Evolutionary conservation across 768 basidiomycete genomes (phyloP).

Genomic region (Tricholoma matsutake): DNA sequence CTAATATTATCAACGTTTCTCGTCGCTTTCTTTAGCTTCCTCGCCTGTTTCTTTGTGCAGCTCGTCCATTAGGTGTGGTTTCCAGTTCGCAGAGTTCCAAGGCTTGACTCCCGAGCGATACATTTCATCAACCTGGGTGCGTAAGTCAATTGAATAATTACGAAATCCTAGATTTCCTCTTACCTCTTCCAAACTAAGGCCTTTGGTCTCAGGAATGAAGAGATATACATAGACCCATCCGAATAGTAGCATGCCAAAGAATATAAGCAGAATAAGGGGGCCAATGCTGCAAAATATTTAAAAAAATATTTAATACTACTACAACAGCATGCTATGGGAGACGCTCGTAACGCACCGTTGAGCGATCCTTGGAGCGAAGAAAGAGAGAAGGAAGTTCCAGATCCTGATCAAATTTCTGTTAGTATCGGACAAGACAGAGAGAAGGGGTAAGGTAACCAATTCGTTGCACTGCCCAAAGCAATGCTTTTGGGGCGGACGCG

Average conservation of each 20-base stretch:
- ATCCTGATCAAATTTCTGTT: slow-evolving; percentile 51
- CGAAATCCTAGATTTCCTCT: slow-evolving; percentile 6
- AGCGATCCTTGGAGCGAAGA: slow-evolving; percentile 70
- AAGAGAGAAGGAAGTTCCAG: slow-evolving; percentile 75
- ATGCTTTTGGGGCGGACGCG: slow-evolving; percentile 77
- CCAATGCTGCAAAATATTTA: slow-evolving; percentile 48
- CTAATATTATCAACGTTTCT: no score
- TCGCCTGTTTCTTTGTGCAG: slow-evolving; percentile 32
- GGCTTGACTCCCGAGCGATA: slow-evolving; percentile 63
- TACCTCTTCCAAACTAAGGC: slow-evolving; percentile 71
- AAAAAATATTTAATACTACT: background rate
- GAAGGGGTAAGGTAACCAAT: slow-evolving; percentile 26
- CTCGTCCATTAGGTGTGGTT: slow-evolving; percentile 44
- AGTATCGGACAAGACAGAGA: background rate
- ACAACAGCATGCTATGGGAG: background rate
- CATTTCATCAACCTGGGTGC: slow-evolving; percentile 63
- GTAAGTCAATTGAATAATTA: background rate
- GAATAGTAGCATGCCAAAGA: slow-evolving; percentile 70
- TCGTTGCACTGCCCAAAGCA: slow-evolving; percentile 62
- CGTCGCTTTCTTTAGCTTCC: background rate
- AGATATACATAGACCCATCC: slow-evolving; percentile 73
- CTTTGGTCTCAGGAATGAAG: slow-evolving; percentile 80
- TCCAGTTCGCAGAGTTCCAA: slow-evolving; percentile 64
- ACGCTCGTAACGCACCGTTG: slow-evolving; percentile 34
- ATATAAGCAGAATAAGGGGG: slow-evolving; percentile 71